These are phyloP conservation scores for Setaria viridis DNA, from an alignment of 202 grass and related monocot genomes.

Conservation along the genomic window DNA sequence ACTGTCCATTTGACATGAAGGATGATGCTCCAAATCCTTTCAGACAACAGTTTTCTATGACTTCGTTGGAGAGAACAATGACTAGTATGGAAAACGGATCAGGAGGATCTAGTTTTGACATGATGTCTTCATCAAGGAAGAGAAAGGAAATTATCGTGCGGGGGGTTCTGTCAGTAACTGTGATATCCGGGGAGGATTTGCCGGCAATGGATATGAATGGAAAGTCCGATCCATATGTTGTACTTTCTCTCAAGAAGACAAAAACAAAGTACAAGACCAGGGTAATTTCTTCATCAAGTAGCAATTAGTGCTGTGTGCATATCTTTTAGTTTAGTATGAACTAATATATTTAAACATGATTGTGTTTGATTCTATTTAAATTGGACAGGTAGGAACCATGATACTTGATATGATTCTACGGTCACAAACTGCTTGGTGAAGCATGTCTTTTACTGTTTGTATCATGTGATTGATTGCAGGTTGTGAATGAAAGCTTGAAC, in stretches of 20 bases:
- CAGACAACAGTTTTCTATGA: slow-evolving; percentile 73
- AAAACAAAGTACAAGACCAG: slow-evolving; percentile 96
- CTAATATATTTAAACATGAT: background rate
- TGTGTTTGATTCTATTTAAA: background rate
- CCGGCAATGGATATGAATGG: slow-evolving; percentile 91
- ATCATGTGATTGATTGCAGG: slow-evolving; percentile 52
- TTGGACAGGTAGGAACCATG: background rate
- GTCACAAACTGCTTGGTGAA: slow-evolving; percentile 12
- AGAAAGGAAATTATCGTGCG: slow-evolving; percentile 88
- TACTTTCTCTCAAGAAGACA: slow-evolving; percentile 86
- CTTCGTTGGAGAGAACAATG: slow-evolving; percentile 86
- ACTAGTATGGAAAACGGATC: slow-evolving; percentile 66
- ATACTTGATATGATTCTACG: background rate
- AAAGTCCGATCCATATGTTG: slow-evolving; percentile 91
- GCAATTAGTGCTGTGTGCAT: background rate
- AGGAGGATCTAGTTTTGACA: slow-evolving; percentile 48
- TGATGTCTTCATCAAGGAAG: slow-evolving; percentile 61
- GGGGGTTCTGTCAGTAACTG: slow-evolving; percentile 84
- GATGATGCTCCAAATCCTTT: slow-evolving; percentile 86
- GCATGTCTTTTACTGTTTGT: background rate
- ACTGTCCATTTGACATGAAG: slow-evolving; percentile 74
- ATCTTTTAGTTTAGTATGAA: slow-evolving; percentile 19
- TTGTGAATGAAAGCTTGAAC: slow-evolving; percentile 86
- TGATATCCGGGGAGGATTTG: slow-evolving; percentile 82
- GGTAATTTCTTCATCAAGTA: slow-evolving; percentile 58